Base-by-base conservation (phyloP, 768 basidiomycete species). In the Antrodiella citrinella region DNA sequence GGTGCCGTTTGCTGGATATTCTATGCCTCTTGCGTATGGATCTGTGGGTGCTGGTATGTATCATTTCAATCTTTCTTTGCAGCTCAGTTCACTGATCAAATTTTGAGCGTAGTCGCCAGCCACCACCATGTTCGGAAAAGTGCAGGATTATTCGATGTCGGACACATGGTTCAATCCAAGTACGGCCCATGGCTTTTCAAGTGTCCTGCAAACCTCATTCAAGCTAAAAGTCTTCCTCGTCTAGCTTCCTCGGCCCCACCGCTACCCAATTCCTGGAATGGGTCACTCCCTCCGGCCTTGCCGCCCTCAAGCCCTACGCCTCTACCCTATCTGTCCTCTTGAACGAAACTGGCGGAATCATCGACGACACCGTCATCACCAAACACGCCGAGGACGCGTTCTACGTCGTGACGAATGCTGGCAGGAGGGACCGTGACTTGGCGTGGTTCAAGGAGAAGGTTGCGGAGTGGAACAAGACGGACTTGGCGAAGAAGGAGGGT, bases 331-430 rank as follows among this genome's bases (percentile, higher is more conserved):
- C 90, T 0, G 88, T 96, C 4, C 70, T 97, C 2, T 74, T 98
- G 46, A 97, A 96, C 66, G 82, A 88, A 47, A 62, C 73, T 1
- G 95, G 96, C 1, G 96, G 96, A 5, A 97, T 98, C 57, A 88
- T 99, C 49, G 95, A 99, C 67, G 96, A 99, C 64, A 87, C 86
- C 18, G 80, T 98, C 63, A 81, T 97, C 62, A 90, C 88, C 19
- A 91, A 90, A 59, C 91, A 94, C 63, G 76, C 82, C 0, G 61
- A 76, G 4, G 76, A 84, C 58, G 81, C 84, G 0, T 98, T 81
- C 69, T 99, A 97, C 62, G 86, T 97, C 49, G 95, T 99, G 21
- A 99, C 96, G 0, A 98, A 98, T 62, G 95, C 95, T 0, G 93
- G 91, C 1, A 71, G 95, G 30, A 77, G 91, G 21, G 81, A 82